Conservation (phyloP, 768 basidiomycete genomes). For the Auricularia cornea region DNA sequence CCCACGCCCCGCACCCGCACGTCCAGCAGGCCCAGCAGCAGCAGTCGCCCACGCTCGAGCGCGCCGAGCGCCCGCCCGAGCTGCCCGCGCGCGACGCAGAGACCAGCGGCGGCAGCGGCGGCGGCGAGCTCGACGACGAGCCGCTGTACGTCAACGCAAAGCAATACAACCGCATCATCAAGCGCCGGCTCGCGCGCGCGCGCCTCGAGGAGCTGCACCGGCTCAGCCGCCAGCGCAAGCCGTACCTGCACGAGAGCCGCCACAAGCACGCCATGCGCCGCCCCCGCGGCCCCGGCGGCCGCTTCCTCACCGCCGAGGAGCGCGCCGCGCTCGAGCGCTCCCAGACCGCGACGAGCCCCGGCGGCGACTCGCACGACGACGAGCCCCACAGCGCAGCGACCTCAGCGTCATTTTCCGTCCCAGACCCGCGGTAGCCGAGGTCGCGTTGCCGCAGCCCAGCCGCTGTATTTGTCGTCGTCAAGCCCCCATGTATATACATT, state of each 20-base stretch:
- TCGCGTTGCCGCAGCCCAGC: too few relatives aligned
- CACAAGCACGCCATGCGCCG: constrained; percentile 98
- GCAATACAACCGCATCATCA: constrained; percentile 97
- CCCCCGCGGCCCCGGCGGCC: constrained; percentile 92
- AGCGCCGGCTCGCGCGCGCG: constrained; percentile 83
- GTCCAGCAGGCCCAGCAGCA: not conserved
- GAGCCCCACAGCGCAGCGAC: not conserved
- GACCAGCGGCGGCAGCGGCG: not conserved
- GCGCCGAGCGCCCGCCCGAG: not conserved
- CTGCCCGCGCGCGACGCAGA: too few relatives aligned
- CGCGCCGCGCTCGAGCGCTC: constrained; percentile 52
- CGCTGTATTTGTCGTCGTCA: too few relatives aligned
- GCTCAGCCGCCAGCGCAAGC: constrained; percentile 92
- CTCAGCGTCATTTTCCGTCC: not conserved
- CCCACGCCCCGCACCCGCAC: constrained; percentile 15
- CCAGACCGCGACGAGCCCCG: not conserved
- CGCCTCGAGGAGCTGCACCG: constrained; percentile 90
- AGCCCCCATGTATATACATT: too few relatives aligned
- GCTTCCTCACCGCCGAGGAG: constrained; percentile 95
- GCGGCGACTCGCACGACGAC: not conserved
- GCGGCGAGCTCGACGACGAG: constrained; percentile 69
- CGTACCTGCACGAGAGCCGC: constrained; percentile 95
- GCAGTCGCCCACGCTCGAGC: too few relatives aligned
- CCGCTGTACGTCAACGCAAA: constrained; percentile 99
- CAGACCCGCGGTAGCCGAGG: not conserved